A percentile compares a stretch with the other conserved stretches of the same genome.
phyloP scores from a whole-genome alignment of 2,329 filamentous ascomycete genomes.

The Geosmithia morbida region DNA sequence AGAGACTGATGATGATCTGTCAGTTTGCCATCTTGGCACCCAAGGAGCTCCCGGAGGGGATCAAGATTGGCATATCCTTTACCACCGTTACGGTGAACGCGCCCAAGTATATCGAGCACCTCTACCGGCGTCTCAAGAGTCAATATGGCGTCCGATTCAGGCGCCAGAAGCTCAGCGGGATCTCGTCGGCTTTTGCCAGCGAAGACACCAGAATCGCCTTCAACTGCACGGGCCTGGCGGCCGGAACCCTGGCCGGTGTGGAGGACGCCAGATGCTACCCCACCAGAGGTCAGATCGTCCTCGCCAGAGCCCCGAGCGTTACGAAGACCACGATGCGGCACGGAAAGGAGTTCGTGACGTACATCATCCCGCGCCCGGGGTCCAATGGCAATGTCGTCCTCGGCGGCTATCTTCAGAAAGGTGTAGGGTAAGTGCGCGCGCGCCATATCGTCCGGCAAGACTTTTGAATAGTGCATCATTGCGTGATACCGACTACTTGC shows the following conservation, averaged over 20 bases:
- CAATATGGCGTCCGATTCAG: slow-evolving; percentile 11
- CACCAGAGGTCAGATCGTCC: slow-evolving; percentile 22
- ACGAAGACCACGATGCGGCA: slow-evolving; percentile 21
- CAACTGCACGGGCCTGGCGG: slow-evolving; percentile 20
- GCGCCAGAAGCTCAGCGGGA: slow-evolving; percentile 8
- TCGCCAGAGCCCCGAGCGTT: slow-evolving; percentile 17
- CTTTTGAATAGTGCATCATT: too few species aligned
- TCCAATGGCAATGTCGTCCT: slow-evolving; percentile 17
- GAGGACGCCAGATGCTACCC: slow-evolving; percentile 22
- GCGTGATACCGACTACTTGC: too few species aligned
- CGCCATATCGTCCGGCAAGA: too few species aligned
- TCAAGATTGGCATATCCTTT: slow-evolving; percentile 14
- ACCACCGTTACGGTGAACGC: slow-evolving; percentile 19
- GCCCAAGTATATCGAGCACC: slow-evolving; percentile 14
- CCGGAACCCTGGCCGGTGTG: slow-evolving; percentile 18
- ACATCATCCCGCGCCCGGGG: slow-evolving; percentile 16
- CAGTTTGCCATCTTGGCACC: slow-evolving; percentile 15
- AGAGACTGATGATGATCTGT: neutral
- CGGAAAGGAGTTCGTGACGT: slow-evolving; percentile 16
- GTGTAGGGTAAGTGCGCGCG: slow-evolving; percentile 3
- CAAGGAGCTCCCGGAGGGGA: slow-evolving; percentile 10
- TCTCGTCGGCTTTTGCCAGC: slow-evolving; percentile 7
- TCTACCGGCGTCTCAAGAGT: slow-evolving; percentile 6
- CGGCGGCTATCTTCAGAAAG: slow-evolving; percentile 24
- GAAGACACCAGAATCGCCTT: slow-evolving; percentile 15